phyloP scores from a whole-genome alignment of 306 rosid species.

The Carpinus viminea region DNA sequence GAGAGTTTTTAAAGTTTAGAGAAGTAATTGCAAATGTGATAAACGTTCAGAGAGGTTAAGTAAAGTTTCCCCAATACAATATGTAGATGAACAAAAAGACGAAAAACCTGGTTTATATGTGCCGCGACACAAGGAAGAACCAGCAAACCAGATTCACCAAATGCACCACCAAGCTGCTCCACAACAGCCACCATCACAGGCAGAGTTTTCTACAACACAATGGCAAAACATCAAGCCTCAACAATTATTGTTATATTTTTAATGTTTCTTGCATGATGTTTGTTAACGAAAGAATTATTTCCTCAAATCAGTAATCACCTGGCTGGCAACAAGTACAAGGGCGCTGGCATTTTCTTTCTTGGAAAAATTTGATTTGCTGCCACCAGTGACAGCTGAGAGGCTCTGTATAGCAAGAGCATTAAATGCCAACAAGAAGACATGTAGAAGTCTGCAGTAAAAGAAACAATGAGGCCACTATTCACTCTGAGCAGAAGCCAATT shows the following conservation, averaged over 20 bases:
- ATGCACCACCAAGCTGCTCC: slow-evolving; percentile 77
- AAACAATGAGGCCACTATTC: neutral
- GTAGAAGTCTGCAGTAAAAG: slow-evolving; percentile 68
- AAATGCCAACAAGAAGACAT: slow-evolving; percentile 62
- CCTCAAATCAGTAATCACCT: slow-evolving; percentile 45
- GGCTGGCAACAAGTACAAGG: slow-evolving; percentile 74
- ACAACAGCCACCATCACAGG: slow-evolving; percentile 96
- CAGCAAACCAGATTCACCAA: slow-evolving; percentile 86
- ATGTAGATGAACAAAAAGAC: neutral
- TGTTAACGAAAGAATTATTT: neutral
- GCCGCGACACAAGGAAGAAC: slow-evolving; percentile 97
- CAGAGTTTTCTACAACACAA: slow-evolving; percentile 72
- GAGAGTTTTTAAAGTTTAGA: no score
- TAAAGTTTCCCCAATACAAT: no score
- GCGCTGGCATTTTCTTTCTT: slow-evolving; percentile 65
- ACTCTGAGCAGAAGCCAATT: neutral
- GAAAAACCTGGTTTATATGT: slow-evolving; percentile 82
- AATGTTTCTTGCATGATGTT: neutral
- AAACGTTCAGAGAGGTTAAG: no score
- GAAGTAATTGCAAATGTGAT: no score
- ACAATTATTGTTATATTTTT: neutral
- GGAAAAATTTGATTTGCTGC: slow-evolving; percentile 58
- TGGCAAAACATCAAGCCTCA: slow-evolving; percentile 12
- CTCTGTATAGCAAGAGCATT: slow-evolving; percentile 48
- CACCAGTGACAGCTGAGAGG: slow-evolving; percentile 63